Base-by-base conservation (phyloP, 225 moss, liverwort and hornwort genomes). In the Anthoceros angustus region DNA sequence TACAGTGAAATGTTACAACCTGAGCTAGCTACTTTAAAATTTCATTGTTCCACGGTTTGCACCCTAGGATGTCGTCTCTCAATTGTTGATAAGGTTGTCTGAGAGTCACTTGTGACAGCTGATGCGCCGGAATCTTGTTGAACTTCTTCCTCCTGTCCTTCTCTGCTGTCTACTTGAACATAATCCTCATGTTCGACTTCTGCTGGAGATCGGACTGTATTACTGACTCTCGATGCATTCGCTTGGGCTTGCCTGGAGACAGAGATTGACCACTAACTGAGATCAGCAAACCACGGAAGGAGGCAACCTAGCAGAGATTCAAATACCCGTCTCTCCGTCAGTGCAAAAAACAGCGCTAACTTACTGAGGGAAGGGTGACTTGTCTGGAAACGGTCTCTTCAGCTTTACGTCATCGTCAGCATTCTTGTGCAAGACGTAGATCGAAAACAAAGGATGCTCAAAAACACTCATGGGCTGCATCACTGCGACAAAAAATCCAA, bases 381-480 rank as follows among this genome's bases (percentile, higher is more conserved):
- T 86, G 61, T 78, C 72, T 42, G 75, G 70, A 62, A 90, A 90
- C 4, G 90, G 90, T 40, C 90, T 82, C 70, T 85, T 87, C 69
- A 90, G 71, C 49, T 81, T 85, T 0, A 68, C 82, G 20, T 85
- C 25, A 39, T 73, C 71, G 55, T 45, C 78, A 39, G 79, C 62
- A 68, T 90, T 83, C 77, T 85, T 85, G 32, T 85, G 85, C 45
- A 87, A 75, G 40, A 90, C 67, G 61, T 90, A 90, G 8, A 90
- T 61, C 9, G 75, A 69, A 68, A 90, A 90, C 8, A 90, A 78
- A 32, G 90, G 83, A 69, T 90, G 81, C 61, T 87, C 90, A 66
- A 78, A 77, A 64, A 90, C 70, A 18, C 81, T 81, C 39, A 85
- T 66, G n/a, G 90, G 90, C 72, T 90, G 83, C 12, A 85, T 78